Base-by-base conservation (phyloP, 2,329 filamentous ascomycete genomes). In the Diplodia mutila region DNA sequence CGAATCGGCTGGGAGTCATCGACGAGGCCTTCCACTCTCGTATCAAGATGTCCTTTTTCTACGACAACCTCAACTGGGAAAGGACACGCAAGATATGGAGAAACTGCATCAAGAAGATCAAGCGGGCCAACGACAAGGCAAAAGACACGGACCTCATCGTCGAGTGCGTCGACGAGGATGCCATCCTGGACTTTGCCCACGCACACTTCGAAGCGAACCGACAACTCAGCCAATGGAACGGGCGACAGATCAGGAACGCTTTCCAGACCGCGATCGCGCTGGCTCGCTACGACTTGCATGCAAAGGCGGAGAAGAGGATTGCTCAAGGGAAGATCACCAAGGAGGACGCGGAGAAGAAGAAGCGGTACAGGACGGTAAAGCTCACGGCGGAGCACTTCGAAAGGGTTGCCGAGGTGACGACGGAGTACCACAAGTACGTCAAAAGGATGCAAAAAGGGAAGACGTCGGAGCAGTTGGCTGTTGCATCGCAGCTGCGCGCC, bases 1-100 rank as follows among this genome's bases (percentile, higher is more conserved):
- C 74, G 0, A 78, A 77, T 34, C 75, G 76, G 16, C 69, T 78
- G 1, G 72, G 73, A n/a, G 74, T 71, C 5, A 76, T 78, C 54
- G 76, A 68, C 53, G 51, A 59, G 7, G 67, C 61, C 3, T 68
- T 68, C 48, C 66, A 53, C 18, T 68, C 63, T 3, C 67, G 67
- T 9, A 61, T 68, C 14, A 63, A 68, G 29, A 42, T 68, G 2
- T 39, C 29, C 9, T 25, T 68, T 4, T 51, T 61, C 7, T 66
- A 59, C n/a, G 66, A 70, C 1, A 63, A 70, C 1, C 69, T 77
- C 8, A 46, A 42, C 23, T n/a, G 21, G 8, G 9, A 16, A 8
- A 37, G 18, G 5, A 21, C 32, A 1, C 16, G 18, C 9, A 23
- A 55, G 4, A n/a, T 55, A 1, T 55, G 34, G 29, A 14, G 11